phyloP scores from a whole-genome alignment of 306 rosid genomes.

The Trifolium pratense region DNA sequence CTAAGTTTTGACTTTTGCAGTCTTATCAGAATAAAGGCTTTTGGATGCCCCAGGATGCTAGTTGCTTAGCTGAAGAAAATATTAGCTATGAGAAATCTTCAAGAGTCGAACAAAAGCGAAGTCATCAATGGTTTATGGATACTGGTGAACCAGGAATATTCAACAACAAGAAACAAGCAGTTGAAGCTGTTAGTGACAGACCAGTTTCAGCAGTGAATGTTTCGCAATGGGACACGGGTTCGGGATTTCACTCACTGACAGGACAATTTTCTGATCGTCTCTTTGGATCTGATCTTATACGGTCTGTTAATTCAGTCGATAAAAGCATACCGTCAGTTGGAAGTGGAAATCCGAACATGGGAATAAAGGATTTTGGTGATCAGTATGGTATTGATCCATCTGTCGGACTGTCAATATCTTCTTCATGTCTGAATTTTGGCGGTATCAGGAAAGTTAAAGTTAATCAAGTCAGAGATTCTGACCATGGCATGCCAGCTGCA shows the following conservation, averaged over 20 bases:
- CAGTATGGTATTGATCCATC: constrained; percentile 67
- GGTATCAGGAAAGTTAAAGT: constrained; percentile 92
- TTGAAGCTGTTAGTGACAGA: constrained; percentile 65
- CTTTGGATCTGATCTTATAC: constrained; percentile 71
- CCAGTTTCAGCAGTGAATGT: constrained; percentile 63
- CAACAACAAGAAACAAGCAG: constrained; percentile 79
- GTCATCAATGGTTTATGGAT: constrained; percentile 85
- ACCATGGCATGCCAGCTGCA: constrained; percentile 54
- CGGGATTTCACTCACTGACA: constrained; percentile 79
- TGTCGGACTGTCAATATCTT: constrained; percentile 72
- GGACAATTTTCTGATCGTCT: constrained; percentile 73
- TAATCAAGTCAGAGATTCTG: constrained; percentile 89
- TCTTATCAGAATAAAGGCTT: constrained; percentile 85
- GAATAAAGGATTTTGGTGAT: constrained; percentile 68
- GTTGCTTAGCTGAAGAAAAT: constrained; percentile 79
- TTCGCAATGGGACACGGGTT: constrained; percentile 73
- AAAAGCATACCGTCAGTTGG: constrained; percentile 64
- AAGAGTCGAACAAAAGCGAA: constrained; percentile 77
- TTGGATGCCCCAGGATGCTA: constrained; percentile 78
- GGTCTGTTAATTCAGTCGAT: constrained; percentile 66
- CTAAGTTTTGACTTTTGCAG: constrained; percentile 50
- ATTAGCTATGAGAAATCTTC: constrained; percentile 77
- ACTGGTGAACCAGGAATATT: constrained; percentile 62
- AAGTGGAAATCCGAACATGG: constrained; percentile 63
- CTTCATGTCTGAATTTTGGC: constrained; percentile 73